Evolutionary conservation across 2,329 filamentous ascomycete genomes (phyloP).

Genomic region (Hypoxylon sp.): DNA sequence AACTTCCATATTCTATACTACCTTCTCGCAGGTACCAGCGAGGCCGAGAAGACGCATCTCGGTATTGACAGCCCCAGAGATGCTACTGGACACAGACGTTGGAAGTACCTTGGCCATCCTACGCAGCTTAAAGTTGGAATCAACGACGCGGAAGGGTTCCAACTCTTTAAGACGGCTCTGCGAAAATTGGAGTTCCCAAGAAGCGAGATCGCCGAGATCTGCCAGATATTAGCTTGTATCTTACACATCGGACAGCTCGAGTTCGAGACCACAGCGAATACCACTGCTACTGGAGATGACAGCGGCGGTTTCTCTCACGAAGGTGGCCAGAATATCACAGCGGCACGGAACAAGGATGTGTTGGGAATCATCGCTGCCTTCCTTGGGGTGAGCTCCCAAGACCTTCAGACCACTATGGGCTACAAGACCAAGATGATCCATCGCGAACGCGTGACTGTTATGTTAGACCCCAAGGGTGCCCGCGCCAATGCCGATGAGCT

Average conservation of each 20-base stretch:
- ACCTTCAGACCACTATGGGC: conserved; percentile 88
- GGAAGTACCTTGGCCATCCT: conserved; percentile 96
- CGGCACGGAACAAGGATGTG: conserved; percentile 93
- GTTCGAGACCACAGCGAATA: conserved; percentile 85
- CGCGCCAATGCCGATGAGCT: conserved; percentile 94
- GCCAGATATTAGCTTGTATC: conserved; percentile 92
- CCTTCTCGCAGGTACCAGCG: conserved; percentile 89
- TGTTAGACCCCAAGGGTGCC: conserved; percentile 93
- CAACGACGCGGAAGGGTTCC: conserved; percentile 95
- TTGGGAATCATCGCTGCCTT: conserved; percentile 92
- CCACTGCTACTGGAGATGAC: conserved; percentile 84
- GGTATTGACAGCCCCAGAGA: conserved; percentile 64
- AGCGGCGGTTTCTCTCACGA: conserved; percentile 97
- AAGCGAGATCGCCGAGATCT: conserved; percentile 95
- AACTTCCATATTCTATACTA: conserved; percentile 98
- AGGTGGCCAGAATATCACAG: conserved; percentile 85
- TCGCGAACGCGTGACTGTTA: conserved; percentile 96
- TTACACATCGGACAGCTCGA: conserved; percentile 98
- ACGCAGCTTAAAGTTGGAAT: conserved; percentile 97
- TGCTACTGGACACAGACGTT: conserved; percentile 76
- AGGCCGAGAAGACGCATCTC: conserved; percentile 89
- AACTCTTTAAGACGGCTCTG: conserved; percentile 96
- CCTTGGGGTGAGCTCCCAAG: conserved; percentile 83
- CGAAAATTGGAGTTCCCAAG: conserved; percentile 94
- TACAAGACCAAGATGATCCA: conserved; percentile 98